Base-by-base conservation (phyloP, 495 filamentous ascomycete species). In the Xylaria venustula region DNA sequence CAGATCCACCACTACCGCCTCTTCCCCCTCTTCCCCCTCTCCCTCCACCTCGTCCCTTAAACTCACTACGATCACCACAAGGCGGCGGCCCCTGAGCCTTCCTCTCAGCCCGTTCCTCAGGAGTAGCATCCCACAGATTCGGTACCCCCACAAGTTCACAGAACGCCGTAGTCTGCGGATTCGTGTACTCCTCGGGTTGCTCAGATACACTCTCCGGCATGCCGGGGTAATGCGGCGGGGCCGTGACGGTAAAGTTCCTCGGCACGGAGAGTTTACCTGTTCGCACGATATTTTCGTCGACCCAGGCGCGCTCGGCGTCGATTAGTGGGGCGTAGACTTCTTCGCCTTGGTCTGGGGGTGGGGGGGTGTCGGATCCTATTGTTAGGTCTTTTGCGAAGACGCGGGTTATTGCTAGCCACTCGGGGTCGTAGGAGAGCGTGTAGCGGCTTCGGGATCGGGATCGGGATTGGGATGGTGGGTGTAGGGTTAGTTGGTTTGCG, bases 361-460 rank as follows among this genome's bases (percentile, higher is more conserved):
- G 62, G 8, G 64, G 66, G 1, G 81, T 79, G 11, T 68, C 3
- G 75, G 77, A 63, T 89, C 77, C 88, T 34, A 92, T 74, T 5
- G 71, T 67, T 2, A 91, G 75, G 34, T 84, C 77, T 0, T 78
- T 60, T 25, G 88, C 85, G 67, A 96, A 93, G 1, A 87, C 87
- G 14, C 93, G 91, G 1, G 87, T 90, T 63, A 98, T 96, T 7
- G 94, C 88, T 3, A 98, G 85, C 93, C 93, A 98, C 76, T 98
- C 94, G 28, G 87, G 85, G 71, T 98, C 94, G 71, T 98, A 97
- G 32, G 85, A 73, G 3, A 98, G 83, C 6, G 71, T 67, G 61
- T 68, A 73, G 14, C 65, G 72, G 41, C 51, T 34, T 11, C 30
- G 5, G 30, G 30, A 34, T 34, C 5, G 30, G 30, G 30, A 34